Conservation (phyloP, 2,329 filamentous ascomycete species). For the Epicoccum sorghinum region DNA sequence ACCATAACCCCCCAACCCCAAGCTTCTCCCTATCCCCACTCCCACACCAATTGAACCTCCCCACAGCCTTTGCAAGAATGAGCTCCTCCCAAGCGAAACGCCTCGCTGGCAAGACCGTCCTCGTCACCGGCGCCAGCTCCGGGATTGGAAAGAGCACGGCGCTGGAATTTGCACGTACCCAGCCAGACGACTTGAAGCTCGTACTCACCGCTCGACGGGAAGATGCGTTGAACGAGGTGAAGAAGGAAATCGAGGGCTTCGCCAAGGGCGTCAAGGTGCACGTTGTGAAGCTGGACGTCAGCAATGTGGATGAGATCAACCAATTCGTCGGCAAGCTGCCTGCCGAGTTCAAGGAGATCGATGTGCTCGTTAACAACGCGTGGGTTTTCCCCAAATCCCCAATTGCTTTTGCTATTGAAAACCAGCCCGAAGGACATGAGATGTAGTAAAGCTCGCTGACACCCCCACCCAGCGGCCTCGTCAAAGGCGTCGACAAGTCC, state of each 20-base stretch:
- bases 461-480: conserved; percentile 69
- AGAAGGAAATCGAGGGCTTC: conserved; percentile 75
- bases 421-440: too few relatives aligned
- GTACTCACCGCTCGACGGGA: conserved; percentile 87
- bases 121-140: conserved; percentile 91
- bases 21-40: not conserved
- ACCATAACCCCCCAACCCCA: conserved; percentile 5
- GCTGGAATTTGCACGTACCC: conserved; percentile 89
- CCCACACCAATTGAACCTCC: conserved; percentile 13
- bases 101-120: conserved; percentile 88
- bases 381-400: conserved; percentile 53
- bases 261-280: conserved; percentile 77
- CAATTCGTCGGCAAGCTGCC: conserved; percentile 76
- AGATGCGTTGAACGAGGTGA: conserved; percentile 77
- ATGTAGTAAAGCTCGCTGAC: not conserved
- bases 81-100: conserved; percentile 74
- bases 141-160: conserved; percentile 86
- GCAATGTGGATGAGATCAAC: conserved; percentile 74
- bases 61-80: conserved; percentile 56
- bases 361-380: conserved; percentile 97
- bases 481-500: conserved; percentile 84
- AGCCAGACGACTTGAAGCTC: conserved; percentile 78
- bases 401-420: too few relatives aligned
- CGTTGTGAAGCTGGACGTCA: conserved; percentile 85
- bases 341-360: conserved; percentile 80